Evolutionary conservation across 129 eudicot genomes (phyloP).

Genomic region (Glebionis coronaria): DNA sequence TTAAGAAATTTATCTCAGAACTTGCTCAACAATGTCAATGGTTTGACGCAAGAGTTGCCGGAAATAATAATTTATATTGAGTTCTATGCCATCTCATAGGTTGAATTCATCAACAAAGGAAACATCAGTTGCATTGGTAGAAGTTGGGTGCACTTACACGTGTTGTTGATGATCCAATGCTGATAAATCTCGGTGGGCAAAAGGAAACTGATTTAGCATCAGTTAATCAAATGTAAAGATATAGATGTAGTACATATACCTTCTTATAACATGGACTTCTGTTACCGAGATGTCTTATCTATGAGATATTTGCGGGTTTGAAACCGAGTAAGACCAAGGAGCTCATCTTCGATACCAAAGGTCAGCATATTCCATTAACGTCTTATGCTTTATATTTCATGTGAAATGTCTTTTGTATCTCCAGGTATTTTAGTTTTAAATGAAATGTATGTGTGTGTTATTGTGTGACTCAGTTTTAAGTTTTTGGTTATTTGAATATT

Average conservation of each 20-base stretch:
- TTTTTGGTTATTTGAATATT: slow-evolving; percentile 27
- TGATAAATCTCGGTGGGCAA: too few relatives aligned
- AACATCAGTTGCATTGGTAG: too few relatives aligned
- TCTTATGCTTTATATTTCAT: slow-evolving; percentile 4
- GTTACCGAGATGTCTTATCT: slow-evolving; percentile 83
- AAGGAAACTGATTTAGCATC: too few relatives aligned
- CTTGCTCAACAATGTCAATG: too few relatives aligned
- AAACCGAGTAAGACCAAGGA: slow-evolving; percentile 84
- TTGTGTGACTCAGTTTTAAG: slow-evolving; percentile 21
- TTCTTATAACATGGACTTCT: slow-evolving; percentile 20
- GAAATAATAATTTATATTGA: too few relatives aligned
- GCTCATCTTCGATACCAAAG: slow-evolving; percentile 88
- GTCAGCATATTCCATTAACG: slow-evolving; percentile 38
- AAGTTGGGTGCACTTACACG: too few relatives aligned
- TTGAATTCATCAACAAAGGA: slow-evolving; percentile 93
- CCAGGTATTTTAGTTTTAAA: slow-evolving; percentile 7
- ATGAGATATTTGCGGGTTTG: too few relatives aligned
- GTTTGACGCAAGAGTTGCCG: too few relatives aligned
- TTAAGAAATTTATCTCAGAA: too few relatives aligned
- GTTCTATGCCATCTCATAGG: slow-evolving; percentile 98
- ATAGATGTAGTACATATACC: not conserved
- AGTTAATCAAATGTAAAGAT: too few relatives aligned
- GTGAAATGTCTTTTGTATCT: slow-evolving; percentile 7
- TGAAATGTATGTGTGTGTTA: slow-evolving; percentile 14
- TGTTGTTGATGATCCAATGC: too few relatives aligned